A percentile compares a stretch with the other conserved stretches of the same genome.
These are phyloP conservation scores for Leucosporidium creatinivorum DNA, from an alignment of 768 basidiomycete species.

Conservation along the genomic window DNA sequence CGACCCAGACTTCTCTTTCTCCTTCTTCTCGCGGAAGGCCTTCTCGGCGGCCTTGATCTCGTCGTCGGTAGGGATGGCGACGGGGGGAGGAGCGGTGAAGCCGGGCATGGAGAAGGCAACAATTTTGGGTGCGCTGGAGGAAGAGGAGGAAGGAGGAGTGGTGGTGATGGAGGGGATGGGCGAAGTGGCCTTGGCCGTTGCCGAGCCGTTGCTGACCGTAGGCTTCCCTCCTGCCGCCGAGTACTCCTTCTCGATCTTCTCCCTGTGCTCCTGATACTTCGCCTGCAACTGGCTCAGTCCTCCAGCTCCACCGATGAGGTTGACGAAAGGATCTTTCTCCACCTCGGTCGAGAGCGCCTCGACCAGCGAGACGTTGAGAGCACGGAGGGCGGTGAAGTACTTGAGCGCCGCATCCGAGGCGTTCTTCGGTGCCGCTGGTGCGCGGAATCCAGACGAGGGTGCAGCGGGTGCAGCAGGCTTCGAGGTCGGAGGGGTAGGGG, in stretches of 20 bases:
- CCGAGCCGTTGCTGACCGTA: background rate
- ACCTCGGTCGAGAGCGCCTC: slow-evolving; percentile 13
- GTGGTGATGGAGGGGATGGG: slow-evolving; percentile 11
- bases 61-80: slow-evolving; percentile 8
- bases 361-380: slow-evolving; percentile 25
- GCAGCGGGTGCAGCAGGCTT: background rate
- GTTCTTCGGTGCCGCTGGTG: background rate
- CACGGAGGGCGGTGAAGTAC: slow-evolving; percentile 27
- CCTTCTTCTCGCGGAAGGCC: background rate
- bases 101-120: background rate
- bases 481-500: background rate
- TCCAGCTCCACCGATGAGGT: slow-evolving; percentile 5
- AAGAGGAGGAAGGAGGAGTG: slow-evolving; percentile 1
- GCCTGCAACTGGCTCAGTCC: slow-evolving; percentile 7
- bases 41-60: slow-evolving; percentile 3
- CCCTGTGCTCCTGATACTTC: slow-evolving; percentile 20
- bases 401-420: slow-evolving; percentile 2
- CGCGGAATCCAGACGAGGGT: slow-evolving; percentile 5
- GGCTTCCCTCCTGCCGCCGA: background rate
- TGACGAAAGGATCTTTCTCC: slow-evolving; percentile 25
- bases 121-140: background rate
- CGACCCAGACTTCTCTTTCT: background rate
- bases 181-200: background rate
- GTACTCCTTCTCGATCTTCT: slow-evolving; percentile 12
- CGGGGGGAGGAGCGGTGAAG: background rate